Evolutionary conservation across 805 yeast genomes (phyloP).

Genomic region (Starmerella davenportii): DNA sequence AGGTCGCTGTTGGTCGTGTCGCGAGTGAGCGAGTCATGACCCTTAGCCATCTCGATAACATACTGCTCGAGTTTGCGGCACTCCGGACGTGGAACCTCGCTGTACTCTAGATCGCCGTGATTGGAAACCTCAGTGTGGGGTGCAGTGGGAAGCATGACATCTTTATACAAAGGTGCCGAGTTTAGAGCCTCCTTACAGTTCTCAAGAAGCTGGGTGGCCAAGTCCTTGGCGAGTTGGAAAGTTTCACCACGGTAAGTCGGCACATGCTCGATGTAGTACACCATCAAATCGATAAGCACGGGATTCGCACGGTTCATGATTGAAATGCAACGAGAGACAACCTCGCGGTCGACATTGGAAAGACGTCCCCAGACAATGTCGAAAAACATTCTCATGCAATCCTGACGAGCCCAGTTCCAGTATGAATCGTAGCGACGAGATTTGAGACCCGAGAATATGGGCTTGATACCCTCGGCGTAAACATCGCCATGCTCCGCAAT

Average conservation of each 20-base stretch:
- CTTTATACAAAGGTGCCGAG: constrained; percentile 83
- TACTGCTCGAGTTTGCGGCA: constrained; percentile 91
- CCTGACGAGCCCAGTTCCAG: constrained; percentile 99
- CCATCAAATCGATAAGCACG: constrained; percentile 87
- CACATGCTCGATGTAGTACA: constrained; percentile 71
- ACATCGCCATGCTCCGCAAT: constrained; percentile 82
- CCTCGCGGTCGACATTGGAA: constrained; percentile 83
- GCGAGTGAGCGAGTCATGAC: constrained; percentile 56
- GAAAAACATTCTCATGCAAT: constrained; percentile 77
- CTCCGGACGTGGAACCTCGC: constrained; percentile 73
- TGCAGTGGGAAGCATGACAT: constrained; percentile 83
- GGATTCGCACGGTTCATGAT: constrained; percentile 96
- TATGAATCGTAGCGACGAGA: constrained; percentile 93
- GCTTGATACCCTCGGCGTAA: constrained; percentile 79
- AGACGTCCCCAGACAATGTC: constrained; percentile 91
- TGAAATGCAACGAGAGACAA: constrained; percentile 87
- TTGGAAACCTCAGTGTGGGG: constrained; percentile 79
- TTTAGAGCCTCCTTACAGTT: constrained; percentile 77
- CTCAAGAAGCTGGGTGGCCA: constrained; percentile 87
- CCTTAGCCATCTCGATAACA: constrained; percentile 90
- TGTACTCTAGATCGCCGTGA: constrained; percentile 71
- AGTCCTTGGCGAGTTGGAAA: constrained; percentile 69
- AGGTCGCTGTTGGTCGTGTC: constrained; percentile 35
- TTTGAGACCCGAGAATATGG: constrained; percentile 77
- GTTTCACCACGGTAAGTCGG: constrained; percentile 82